phyloP scores from a whole-genome alignment of 257 asterid genomes.

The Solanum okadae region DNA sequence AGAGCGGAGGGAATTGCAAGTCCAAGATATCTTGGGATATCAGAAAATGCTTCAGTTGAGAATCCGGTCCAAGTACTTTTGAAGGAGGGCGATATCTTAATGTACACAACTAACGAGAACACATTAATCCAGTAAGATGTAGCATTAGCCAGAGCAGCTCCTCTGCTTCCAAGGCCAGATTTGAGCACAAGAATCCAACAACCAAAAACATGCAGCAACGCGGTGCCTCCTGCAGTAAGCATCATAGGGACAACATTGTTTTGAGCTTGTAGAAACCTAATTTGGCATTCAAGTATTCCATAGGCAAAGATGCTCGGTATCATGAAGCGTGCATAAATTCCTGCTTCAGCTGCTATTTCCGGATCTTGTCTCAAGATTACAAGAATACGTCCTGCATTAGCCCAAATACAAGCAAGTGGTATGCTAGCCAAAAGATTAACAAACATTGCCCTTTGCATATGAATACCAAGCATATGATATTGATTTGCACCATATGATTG shows the following conservation, averaged over 20 bases:
- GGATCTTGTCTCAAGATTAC: slow-evolving; percentile 46
- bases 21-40: slow-evolving; percentile 41
- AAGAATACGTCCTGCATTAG: background rate
- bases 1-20: slow-evolving; percentile 57
- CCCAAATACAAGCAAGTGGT: slow-evolving; percentile 9
- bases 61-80: slow-evolving; percentile 51
- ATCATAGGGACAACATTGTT: slow-evolving; percentile 63
- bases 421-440: slow-evolving; percentile 1
- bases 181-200: slow-evolving; percentile 56
- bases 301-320: slow-evolving; percentile 59
- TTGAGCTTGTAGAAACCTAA: slow-evolving; percentile 57
- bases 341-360: slow-evolving; percentile 52
- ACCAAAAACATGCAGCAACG: slow-evolving; percentile 31
- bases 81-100: slow-evolving; percentile 40
- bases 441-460: slow-evolving; percentile 17
- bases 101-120: slow-evolving; percentile 31
- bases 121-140: slow-evolving; percentile 59
- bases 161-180: slow-evolving; percentile 51
- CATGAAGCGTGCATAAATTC: slow-evolving; percentile 45
- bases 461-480: slow-evolving; percentile 11
- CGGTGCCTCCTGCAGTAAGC: slow-evolving; percentile 45
- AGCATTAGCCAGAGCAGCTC: slow-evolving; percentile 65
- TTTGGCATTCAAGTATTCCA: slow-evolving; percentile 51
- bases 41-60: slow-evolving; percentile 39
- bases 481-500: slow-evolving; percentile 17